Base-by-base conservation (phyloP, 371 early-diverging fungal genomes). In the Mucor sp. region DNA sequence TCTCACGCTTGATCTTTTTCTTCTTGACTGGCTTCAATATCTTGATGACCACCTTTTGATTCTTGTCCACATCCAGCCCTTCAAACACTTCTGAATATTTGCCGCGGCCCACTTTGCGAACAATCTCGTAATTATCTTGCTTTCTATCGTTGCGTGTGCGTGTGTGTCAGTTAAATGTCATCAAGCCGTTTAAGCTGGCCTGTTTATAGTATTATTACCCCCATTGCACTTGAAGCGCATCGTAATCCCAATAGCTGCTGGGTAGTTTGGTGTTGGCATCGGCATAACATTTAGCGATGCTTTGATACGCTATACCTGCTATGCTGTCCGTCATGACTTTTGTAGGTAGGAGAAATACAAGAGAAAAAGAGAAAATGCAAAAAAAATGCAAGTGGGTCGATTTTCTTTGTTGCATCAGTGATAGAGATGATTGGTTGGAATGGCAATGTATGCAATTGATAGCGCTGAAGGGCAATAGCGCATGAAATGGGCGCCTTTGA, bases 31-130 rank as follows among this genome's bases (percentile, higher is more conserved):
- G 99, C 87, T 99, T 99, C 64, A 99, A 84, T 4, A 99, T 98
- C 83, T 99, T 99, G 89, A 99, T 99, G 69, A 99, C 96, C 78
- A 96, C 94, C 72, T 93, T 90, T 65, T 91, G 84, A 65, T 86
- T 75, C 74, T 85, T 89, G 55, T 77, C 78, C 30, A 93, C 79
- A 80, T 95, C 93, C 68, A 94, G 78, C 9, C 99, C 99, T 80
- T 96, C 96, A 85, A 99, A 99, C 12, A 99, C 99, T 83, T 99
- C 99, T 0, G 99, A 98, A 89, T 99, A 99, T 87, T 99, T 99
- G 66, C 99, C 99, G 58, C 98, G 93, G 39, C 99, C 99, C 58
- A 99, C 86, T 82, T 97, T 97, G 65, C 94, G 89, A 55, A 93
- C 87, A 58, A 99, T 97, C 81, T 97, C 97, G 80, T 99, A 99